Evolutionary conservation across 495 filamentous ascomycete genomes (phyloP).

Genomic region (Opeltia flavorubescens): DNA sequence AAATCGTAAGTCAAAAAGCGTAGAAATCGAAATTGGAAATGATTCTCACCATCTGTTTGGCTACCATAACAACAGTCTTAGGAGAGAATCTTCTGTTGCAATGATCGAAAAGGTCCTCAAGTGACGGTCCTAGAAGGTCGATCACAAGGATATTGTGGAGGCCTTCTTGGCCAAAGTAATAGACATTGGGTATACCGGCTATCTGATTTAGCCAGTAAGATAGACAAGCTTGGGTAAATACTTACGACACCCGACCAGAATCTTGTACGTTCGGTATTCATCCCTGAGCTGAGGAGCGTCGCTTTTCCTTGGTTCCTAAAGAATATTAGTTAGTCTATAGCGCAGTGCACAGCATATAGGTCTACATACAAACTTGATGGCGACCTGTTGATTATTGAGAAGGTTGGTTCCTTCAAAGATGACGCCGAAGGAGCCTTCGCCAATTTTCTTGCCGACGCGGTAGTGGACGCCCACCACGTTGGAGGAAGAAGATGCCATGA

Average conservation of each 20-base stretch:
- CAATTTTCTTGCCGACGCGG: conserved; percentile 97
- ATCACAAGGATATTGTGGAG: conserved; percentile 99
- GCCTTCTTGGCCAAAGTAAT: conserved; percentile 98
- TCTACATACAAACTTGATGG: conserved; percentile 94
- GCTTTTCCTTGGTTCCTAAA: conserved; percentile 91
- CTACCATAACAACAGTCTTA: conserved; percentile 99
- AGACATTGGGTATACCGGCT: conserved; percentile 99
- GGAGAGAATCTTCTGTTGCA: conserved; percentile 90
- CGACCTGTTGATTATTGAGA: conserved; percentile 97
- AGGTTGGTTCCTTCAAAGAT: conserved; percentile 99
- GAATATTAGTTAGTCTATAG: conserved; percentile 12
- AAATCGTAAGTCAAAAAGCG: not conserved
- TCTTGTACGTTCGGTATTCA: conserved; percentile 99
- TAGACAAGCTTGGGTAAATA: conserved; percentile 19
- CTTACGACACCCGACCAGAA: conserved; percentile 96
- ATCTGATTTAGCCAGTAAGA: conserved; percentile 3
- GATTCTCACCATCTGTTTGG: conserved; percentile 86
- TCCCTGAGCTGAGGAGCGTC: conserved; percentile 96
- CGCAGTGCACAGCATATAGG: not conserved
- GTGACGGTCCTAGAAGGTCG: conserved; percentile 86
- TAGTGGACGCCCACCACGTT: conserved; percentile 99
- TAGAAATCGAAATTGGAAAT: not conserved
- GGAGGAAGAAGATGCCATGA: conserved; percentile 89
- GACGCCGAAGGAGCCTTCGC: conserved; percentile 96
- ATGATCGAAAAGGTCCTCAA: conserved; percentile 97